Base-by-base conservation (phyloP, 108 stramenopile species). In the Cyclotella choctawhatcheeana region DNA sequence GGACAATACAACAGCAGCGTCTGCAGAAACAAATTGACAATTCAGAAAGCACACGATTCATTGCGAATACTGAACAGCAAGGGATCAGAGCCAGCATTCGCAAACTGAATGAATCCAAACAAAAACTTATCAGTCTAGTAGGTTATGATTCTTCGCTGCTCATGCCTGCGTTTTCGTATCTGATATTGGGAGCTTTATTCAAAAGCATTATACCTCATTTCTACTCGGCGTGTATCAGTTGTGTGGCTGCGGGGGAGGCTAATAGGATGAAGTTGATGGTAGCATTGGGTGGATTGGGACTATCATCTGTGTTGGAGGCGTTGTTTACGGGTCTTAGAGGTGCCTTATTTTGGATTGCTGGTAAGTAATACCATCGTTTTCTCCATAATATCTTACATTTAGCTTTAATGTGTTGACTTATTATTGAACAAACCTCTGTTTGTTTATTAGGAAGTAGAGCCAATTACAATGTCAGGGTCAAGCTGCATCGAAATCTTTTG, bases 281-380 rank as follows among this genome's bases (percentile, higher is more conserved):
- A 61, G 86, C 90, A 2, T 34, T 93, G 47, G 54, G 74, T 55
- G 93, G 90, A 44, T 72, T 93, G 58, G 86, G 74, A 26, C 37
- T 89, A 18, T 64, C 81, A 5, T 81, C 76, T 67, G 76, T 85
- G 7, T 77, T 91, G 29, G 88, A 81, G 26, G 91, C 91, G 6
- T 54, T 90, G 8, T 92, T 94, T 63, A 91, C 91, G 25, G 93
- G 93, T 24, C 60, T 85, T n/a, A 77, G 93, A 26, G 93, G 91
- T 27, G 82, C 82, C 51, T 65, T 92, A 30, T 94, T 94, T 74
- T 94, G 93, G 93, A 89, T 94, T 53, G 93, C 90, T 32, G 93
- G 92, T 84, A 76, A 56, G 83, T 84, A n/a, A n/a, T n/a, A n/a
- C n/a, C n/a, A n/a, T n/a, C n/a, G n/a, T n/a, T n/a, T n/a, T n/a